Percentiles rank a stretch among this genome's conserved stretches.
These are phyloP conservation scores for Tephrocybe sp. DNA, from an alignment of 768 basidiomycete genomes.

Conservation along the genomic window DNA sequence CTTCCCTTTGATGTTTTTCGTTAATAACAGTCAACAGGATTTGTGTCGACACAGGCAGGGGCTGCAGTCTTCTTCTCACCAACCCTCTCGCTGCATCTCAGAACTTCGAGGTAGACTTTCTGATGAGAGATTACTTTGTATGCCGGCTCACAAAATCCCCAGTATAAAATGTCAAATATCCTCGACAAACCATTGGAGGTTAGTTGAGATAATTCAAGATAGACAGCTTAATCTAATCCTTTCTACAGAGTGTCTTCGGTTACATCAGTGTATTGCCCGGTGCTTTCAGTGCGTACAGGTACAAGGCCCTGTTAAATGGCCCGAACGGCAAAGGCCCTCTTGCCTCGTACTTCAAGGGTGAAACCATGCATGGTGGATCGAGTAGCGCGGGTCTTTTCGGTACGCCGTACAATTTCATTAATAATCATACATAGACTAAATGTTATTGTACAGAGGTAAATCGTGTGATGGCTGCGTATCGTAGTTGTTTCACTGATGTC, in stretches of 20 bases:
- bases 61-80: conserved; percentile 66
- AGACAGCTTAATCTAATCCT: not conserved
- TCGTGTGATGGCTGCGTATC: not conserved
- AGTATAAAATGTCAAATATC: conserved; percentile 97
- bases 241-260: conserved; percentile 69
- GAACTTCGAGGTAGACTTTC: conserved; percentile 75
- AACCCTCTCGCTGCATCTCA: conserved; percentile 90
- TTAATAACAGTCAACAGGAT: conserved; percentile 45
- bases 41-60: conserved; percentile 78
- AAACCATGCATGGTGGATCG: conserved; percentile 72
- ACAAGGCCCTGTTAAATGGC: conserved; percentile 84
- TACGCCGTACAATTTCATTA: conserved; percentile 15
- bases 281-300: conserved; percentile 91
- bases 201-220: conserved; percentile 20
- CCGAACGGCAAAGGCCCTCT: conserved; percentile 88
- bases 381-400: conserved; percentile 71
- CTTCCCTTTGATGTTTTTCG: not conserved
- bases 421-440: not conserved
- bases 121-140: not conserved
- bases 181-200: conserved; percentile 95
- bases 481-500: conserved; percentile 16
- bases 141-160: conserved; percentile 7
- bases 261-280: conserved; percentile 90
- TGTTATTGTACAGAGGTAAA: conserved; percentile 14
- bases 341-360: conserved; percentile 92